Evolutionary conservation across 441 rosid species (phyloP), one percentile per base, ranked within the genome.

Genomic region (Gossypium davidsonii): DNA sequence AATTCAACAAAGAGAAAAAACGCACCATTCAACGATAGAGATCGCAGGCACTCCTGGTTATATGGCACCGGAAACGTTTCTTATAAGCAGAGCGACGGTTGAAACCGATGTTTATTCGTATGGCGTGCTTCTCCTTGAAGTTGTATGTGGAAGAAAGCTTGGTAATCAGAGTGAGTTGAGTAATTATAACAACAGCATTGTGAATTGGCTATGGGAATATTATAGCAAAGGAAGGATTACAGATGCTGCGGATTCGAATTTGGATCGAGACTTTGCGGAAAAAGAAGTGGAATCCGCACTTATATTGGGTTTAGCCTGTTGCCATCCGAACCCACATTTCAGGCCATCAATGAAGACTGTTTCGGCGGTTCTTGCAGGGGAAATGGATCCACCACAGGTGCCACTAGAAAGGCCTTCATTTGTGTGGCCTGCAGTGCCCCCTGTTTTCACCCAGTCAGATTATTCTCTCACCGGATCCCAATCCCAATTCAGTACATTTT

Each of bases 41-140:
- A 79, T 92, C 0, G 90, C 92, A 10, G 89, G 98, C 55, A 91
- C 97, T 14, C 86, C 83, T 0, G 92, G 92, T 0, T 92, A 92
- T 77, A 91, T 91, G 98, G 91, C 96, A 56, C 97, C 98, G 0
- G 92, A 89, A 85, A 82, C 82, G 59, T 79, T 89, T 37, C 82
- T 88, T 6, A 85, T 81, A 0, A 88, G 92, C 21, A 78, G 88
- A 74, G 91, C 90, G 3, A 91, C 91, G 0, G 72, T 85, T 0
- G 91, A 91, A 67, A 88, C 85, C 0, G 90, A 88, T n/a, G 79
- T 85, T 8, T 88, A 88, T 21, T 81, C 85, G 0, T 86, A 86
- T 0, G 92, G 90, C 4, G 85, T 88, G 34, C 82, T 88, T 26
- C 73, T 86, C 68, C 79, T 88, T 25, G 80, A 79, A 81, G 87